These are phyloP conservation scores for Friedmanniomyces simplex DNA, from an alignment of 495 filamentous ascomycete species.

Conservation along the genomic window DNA sequence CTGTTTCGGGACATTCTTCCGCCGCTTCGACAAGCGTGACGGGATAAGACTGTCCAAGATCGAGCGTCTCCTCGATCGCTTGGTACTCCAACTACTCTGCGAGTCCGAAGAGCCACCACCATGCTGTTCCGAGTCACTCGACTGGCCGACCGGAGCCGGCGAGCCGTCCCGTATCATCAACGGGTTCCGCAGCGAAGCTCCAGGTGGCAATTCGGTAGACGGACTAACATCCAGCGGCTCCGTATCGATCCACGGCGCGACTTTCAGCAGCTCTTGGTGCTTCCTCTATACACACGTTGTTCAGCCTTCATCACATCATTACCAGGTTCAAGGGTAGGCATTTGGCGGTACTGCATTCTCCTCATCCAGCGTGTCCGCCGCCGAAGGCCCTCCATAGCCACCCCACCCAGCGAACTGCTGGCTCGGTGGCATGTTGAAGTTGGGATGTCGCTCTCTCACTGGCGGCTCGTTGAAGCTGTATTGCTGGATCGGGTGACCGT, in stretches of 20 bases:
- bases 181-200: neutral
- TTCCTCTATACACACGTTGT: neutral
- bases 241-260: neutral
- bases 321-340: constrained; percentile 3
- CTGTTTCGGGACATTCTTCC: neutral
- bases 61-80: neutral
- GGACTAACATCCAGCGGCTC: neutral
- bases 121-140: neutral
- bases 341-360: constrained; percentile 21
- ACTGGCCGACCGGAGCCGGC: neutral
- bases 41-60: neutral
- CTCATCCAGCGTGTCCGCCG: constrained; percentile 11
- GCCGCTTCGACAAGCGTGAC: neutral
- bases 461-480: constrained; percentile 5
- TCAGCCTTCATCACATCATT: constrained; percentile 1
- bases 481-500: neutral
- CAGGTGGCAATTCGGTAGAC: neutral
- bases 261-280: neutral
- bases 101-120: neutral
- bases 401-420: constrained; percentile 18
- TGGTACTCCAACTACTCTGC: neutral
- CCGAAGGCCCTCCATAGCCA: constrained; percentile 12
- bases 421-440: constrained; percentile 1
- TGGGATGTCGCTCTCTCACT: neutral
- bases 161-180: neutral